phyloP scores from a whole-genome alignment of 2,329 filamentous ascomycete genomes.

The Xylariaceae sp. region DNA sequence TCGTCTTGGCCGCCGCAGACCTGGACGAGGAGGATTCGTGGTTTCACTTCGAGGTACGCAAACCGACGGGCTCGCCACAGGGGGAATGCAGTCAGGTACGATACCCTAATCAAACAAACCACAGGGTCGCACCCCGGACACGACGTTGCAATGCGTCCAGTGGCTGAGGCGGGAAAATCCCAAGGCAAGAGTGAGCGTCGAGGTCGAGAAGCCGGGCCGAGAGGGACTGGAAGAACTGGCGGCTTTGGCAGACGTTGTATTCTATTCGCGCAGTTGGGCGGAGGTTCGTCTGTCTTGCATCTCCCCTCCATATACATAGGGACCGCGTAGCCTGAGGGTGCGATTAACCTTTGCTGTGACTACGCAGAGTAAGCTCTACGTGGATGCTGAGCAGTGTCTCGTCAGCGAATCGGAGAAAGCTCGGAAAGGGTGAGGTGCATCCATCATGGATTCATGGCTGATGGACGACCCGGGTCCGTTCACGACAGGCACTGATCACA shows the following conservation, averaged over 20 bases:
- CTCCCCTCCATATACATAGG: not conserved
- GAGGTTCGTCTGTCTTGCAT: constrained; percentile 44
- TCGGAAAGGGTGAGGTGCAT: constrained; percentile 31
- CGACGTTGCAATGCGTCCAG: constrained; percentile 53
- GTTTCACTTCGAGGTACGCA: constrained; percentile 67
- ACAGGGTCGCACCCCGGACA: constrained; percentile 59
- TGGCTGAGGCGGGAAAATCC: constrained; percentile 45
- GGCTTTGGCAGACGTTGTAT: constrained; percentile 61
- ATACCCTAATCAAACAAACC: constrained; percentile 10
- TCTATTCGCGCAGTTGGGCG: constrained; percentile 68
- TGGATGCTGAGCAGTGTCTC: constrained; percentile 27
- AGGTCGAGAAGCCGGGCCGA: constrained; percentile 65
- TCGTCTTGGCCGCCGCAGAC: constrained; percentile 38
- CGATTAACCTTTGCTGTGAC: constrained; percentile 12
- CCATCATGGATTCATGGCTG: too few relatives aligned
- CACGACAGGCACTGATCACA: constrained; percentile 22
- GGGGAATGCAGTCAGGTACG: constrained; percentile 7
- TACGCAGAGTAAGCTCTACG: constrained; percentile 28
- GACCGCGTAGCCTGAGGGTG: not conserved
- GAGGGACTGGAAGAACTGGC: constrained; percentile 55
- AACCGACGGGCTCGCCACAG: constrained; percentile 19
- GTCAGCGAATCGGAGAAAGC: constrained; percentile 29
- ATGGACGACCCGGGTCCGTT: constrained; percentile 19
- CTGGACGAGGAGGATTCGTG: constrained; percentile 40
- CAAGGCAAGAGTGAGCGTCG: constrained; percentile 55